Percentiles rank a stretch among this genome's conserved stretches.
Evolutionary conservation across 75 land plant genomes (phyloP).

Genomic region (Picea glauca): DNA sequence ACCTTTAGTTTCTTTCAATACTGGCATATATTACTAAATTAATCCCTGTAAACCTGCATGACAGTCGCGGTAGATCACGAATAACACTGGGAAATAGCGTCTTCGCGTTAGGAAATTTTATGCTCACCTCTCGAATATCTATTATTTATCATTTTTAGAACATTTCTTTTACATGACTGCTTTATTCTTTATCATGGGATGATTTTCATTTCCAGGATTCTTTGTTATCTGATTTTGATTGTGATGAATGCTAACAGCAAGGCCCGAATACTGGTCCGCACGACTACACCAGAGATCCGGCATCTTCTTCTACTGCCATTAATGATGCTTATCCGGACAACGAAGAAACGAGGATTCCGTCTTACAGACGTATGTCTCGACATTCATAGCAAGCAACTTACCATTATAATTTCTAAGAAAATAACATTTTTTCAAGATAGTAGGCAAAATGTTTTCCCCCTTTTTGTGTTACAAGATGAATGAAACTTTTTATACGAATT

Average conservation of each 20-base stretch:
- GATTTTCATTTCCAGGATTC: background rate
- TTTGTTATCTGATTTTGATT: background rate
- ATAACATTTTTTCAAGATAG: too few species aligned
- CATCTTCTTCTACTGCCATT: background rate
- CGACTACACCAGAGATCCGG: background rate
- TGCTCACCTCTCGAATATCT: background rate
- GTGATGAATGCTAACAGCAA: constrained; percentile 1
- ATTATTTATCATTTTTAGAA: background rate
- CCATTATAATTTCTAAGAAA: background rate
- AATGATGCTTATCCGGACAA: background rate
- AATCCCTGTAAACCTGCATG: background rate
- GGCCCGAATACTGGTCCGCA: background rate
- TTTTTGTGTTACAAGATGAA: too few species aligned
- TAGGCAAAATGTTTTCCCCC: too few species aligned
- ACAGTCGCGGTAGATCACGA: background rate
- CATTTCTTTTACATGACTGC: background rate
- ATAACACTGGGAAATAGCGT: background rate
- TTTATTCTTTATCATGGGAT: background rate
- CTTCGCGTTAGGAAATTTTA: background rate
- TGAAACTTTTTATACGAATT: too few species aligned
- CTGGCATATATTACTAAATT: background rate
- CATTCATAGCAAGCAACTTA: background rate
- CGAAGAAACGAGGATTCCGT: background rate
- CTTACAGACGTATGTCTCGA: constrained; percentile 4
- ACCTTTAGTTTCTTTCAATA: background rate